Evolutionary conservation across 1,284 basidiomycete species (phyloP), one percentile per base, ranked within the genome.

Genomic region (Lentinula novae-zelandiae): DNA sequence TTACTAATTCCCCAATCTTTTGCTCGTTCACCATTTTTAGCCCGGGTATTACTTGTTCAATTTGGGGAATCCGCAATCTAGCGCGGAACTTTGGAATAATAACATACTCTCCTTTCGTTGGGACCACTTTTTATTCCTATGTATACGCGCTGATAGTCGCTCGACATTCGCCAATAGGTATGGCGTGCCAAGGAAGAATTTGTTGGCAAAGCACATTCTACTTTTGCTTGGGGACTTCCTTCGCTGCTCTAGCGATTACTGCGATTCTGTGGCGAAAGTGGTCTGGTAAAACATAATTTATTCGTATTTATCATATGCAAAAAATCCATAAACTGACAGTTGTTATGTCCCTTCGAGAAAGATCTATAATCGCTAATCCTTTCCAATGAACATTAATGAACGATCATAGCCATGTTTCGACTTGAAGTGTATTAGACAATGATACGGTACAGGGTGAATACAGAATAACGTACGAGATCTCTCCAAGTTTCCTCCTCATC

Each of bases 401-500:
- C 86, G 80, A 75, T 90, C 86, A 68, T 90, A 91, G 0, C 89
- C 89, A 72, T 91, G 89, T 53, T 78, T 84, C 56, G 84, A 82
- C 89, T 91, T 65, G 12, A 53, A 17, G 20, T 46, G 54, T 13
- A 40, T 42, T 53, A 38, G 48, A 62, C 36, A 50, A 60, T 66
- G 8, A 69, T 63, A 49, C 42, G 60, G 36, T 53, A 46, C 31
- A n/a, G 17, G 20, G 53, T 20, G 42, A 17, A 17, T 44, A 50
- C 27, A 17, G 55, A 60, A 44, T 15, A 53, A 49, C 82, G 67
- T 67, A 90, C 88, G 65, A 92, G 74, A 76, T 92, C 90, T 70
- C 81, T 78, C 89, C 89, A 92, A 8, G 90, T 92, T 73, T 92
- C 90, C 70, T 87, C 87, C 68, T 90, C 87, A 64, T 92, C 90